These are phyloP conservation scores for Didymella pomorum DNA, from an alignment of 2,329 filamentous ascomycete genomes.

Conservation along the genomic window DNA sequence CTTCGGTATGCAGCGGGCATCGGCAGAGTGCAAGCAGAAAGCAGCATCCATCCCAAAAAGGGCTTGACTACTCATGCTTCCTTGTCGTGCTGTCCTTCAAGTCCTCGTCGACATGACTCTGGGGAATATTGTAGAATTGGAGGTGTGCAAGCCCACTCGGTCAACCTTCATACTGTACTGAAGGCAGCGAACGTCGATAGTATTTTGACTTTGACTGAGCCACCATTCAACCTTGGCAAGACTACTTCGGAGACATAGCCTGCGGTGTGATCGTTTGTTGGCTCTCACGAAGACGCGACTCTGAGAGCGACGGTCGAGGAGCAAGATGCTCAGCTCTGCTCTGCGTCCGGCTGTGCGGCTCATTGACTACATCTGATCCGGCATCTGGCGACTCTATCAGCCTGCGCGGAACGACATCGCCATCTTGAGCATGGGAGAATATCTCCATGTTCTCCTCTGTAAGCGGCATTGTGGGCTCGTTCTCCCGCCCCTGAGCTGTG, in stretches of 20 bases:
- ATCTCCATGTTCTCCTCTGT: conserved; percentile 50
- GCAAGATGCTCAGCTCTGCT: conserved; percentile 22
- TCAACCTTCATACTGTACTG: background rate
- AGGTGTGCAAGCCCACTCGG: background rate
- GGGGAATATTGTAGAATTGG: background rate
- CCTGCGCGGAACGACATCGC: conserved; percentile 25
- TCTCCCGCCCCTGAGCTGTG: conserved; percentile 29
- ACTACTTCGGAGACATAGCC: conserved; percentile 1
- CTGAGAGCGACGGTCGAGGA: conserved; percentile 32
- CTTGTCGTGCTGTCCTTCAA: conserved; percentile 4
- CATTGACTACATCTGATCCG: conserved; percentile 30
- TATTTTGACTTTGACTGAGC: background rate
- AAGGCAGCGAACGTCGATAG: background rate
- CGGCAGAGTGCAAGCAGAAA: conserved; percentile 11
- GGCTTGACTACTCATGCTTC: conserved; percentile 10
- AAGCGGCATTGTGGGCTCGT: conserved; percentile 41
- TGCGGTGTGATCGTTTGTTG: conserved; percentile 37
- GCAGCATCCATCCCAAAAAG: conserved; percentile 12
- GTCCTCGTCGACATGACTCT: conserved; percentile 18
- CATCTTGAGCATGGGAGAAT: conserved; percentile 42
- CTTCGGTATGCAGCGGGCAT: conserved; percentile 20
- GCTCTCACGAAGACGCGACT: conserved; percentile 31
- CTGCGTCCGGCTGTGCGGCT: conserved; percentile 28
- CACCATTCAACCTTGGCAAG: background rate
- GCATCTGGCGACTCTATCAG: conserved; percentile 25